Evolutionary conservation across 495 filamentous ascomycete genomes (phyloP).

Genomic region (Aspergillus ellipticus): DNA sequence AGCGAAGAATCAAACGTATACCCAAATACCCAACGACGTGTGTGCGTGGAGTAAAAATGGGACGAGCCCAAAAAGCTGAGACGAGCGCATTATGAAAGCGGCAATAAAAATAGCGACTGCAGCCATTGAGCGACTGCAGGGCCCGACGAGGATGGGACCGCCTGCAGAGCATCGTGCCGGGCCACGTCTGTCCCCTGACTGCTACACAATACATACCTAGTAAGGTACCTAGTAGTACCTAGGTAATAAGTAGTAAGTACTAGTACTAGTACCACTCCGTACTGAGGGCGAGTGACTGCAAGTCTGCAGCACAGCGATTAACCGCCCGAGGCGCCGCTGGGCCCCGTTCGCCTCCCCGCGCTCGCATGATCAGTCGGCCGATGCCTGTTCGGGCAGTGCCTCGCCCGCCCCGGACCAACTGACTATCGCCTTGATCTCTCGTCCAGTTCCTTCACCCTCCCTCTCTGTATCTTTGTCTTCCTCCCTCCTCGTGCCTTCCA

Average conservation of each 20-base stretch:
- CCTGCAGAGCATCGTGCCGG: too few relatives aligned
- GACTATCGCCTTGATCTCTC: neutral
- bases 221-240: too few relatives aligned
- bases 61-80: neutral
- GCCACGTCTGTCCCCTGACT: neutral
- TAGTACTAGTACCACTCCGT: too few relatives aligned
- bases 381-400: constrained; percentile 24
- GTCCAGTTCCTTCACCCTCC: neutral
- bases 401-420: constrained; percentile 7
- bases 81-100: neutral
- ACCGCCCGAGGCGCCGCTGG: constrained; percentile 16
- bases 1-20: neutral
- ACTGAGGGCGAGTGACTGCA: neutral
- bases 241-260: too few relatives aligned
- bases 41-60: neutral
- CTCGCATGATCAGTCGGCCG: constrained; percentile 39
- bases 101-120: neutral
- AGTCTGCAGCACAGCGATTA: neutral
- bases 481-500: constrained; percentile 4
- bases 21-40: constrained; percentile 1
- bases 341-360: constrained; percentile 35
- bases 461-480: neutral
- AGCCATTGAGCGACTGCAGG: neutral
- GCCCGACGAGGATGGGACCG: neutral
- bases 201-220: too few relatives aligned